Evolutionary conservation across 2,329 filamentous ascomycete species (phyloP), one percentile per base, ranked within the genome.

Genomic region (Fonsecaea erecta): DNA sequence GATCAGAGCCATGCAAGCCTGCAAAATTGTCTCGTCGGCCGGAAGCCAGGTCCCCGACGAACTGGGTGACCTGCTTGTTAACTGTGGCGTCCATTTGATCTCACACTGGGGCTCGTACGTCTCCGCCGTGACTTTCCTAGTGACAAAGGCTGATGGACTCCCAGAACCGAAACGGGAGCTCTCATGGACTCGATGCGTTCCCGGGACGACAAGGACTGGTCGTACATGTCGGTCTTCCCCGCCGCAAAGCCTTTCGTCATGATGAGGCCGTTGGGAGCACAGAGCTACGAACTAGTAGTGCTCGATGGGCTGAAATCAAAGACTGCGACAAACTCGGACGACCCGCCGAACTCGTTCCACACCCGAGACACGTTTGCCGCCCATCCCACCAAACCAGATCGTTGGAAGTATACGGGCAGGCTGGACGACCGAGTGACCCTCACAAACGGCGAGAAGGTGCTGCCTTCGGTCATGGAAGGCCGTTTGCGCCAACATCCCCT

Each of bases 391-490:
- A 84, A 85, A 6, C 65, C 75, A 0, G 77, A 83, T 58, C 84
- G 85, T 0, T 90, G 87, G 86, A 81, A 82, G 43, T 89, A 89
- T 71, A 81, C 87, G 52, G 85, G 84, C 1, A 78, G 88, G 37
- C 81, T 82, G 0, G 88, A 90, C 68, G 82, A 85, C 2, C 86
- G 86, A 58, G 80, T 90, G 37, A 85, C 84, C 0, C 79, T 90
- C 2, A 77, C 85, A 11, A 90, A 87, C 11, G 88, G 88, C 1
- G 89, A 90, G 77, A 90, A 90, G 68, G 88, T 90, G 63, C 86
- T 90, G 68, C 87, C 88, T 1, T 81, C 84, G 1, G 83, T 85
- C 0, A 74, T 89, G 3, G 88, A 90, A 73, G 83, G 81, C 1
- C 79, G 78, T 0, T 81, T 90, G 2, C 74, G 66, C 16, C 77